Evolutionary conservation across 2,329 filamentous ascomycete species (phyloP).

Genomic region (Phialocephala subalpina): DNA sequence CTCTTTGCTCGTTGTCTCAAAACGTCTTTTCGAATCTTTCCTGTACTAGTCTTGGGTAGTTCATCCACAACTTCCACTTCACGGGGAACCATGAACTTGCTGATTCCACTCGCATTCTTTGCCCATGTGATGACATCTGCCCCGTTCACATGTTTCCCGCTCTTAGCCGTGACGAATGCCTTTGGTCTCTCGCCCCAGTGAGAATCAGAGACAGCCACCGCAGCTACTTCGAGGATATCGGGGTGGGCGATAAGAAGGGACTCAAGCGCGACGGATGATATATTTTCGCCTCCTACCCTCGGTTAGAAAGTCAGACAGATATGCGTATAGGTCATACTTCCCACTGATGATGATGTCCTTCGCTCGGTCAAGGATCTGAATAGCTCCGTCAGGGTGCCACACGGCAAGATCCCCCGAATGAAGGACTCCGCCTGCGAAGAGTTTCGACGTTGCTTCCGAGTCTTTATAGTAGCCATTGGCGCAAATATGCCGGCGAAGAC

Average conservation of each 20-base stretch:
- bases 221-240: constrained; percentile 88
- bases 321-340: constrained; percentile 51
- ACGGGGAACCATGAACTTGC: constrained; percentile 85
- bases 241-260: constrained; percentile 89
- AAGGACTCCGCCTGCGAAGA: constrained; percentile 86
- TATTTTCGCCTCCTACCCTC: constrained; percentile 98
- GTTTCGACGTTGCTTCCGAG: constrained; percentile 80
- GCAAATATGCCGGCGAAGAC: constrained; percentile 90
- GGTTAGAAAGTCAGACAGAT: too few species aligned
- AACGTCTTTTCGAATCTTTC: constrained; percentile 96
- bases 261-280: constrained; percentile 92
- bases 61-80: constrained; percentile 83
- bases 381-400: constrained; percentile 88
- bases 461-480: constrained; percentile 94
- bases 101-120: constrained; percentile 80
- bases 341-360: constrained; percentile 99
- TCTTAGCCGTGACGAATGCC: constrained; percentile 85
- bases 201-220: constrained; percentile 85
- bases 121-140: constrained; percentile 87
- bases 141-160: constrained; percentile 66
- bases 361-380: constrained; percentile 90
- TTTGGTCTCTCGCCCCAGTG: constrained; percentile 97
- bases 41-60: constrained; percentile 95
- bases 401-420: constrained; percentile 95
- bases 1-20: constrained; percentile 65